These are phyloP conservation scores for Trichoderma harzianum DNA, from an alignment of 2,329 filamentous ascomycete genomes.

Conservation along the genomic window DNA sequence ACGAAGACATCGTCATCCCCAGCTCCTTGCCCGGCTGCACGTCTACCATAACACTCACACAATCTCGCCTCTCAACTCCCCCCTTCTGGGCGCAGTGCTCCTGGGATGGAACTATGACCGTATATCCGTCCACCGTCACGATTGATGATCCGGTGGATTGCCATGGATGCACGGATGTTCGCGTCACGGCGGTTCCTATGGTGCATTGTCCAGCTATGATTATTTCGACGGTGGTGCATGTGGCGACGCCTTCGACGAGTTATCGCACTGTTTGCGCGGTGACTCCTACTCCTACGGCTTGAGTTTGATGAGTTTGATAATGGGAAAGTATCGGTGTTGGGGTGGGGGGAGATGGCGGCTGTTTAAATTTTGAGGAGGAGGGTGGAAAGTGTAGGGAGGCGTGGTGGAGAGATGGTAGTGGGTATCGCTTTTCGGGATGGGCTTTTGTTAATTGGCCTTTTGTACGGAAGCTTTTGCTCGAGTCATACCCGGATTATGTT, in stretches of 20 bases:
- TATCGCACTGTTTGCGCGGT: constrained; percentile 29
- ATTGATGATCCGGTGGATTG: constrained; percentile 30
- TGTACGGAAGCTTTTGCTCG: neutral
- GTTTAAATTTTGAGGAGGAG: neutral
- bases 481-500: neutral
- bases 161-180: constrained; percentile 30
- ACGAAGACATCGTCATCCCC: neutral
- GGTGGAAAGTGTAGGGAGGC: neutral
- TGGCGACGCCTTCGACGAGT: constrained; percentile 26
- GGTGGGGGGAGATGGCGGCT: neutral
- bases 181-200: constrained; percentile 21
- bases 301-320: neutral
- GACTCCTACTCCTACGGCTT: neutral
- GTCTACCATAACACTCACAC: constrained; percentile 27
- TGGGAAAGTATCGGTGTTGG: neutral
- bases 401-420: neutral
- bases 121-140: constrained; percentile 30
- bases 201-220: constrained; percentile 28
- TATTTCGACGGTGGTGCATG: constrained; percentile 22
- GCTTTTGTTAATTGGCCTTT: neutral
- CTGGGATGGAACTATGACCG: constrained; percentile 24
- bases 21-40: constrained; percentile 20
- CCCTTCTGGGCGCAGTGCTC: constrained; percentile 30
- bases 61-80: constrained; percentile 25
- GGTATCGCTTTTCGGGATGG: neutral